Conservation (phyloP, 2,329 filamentous ascomycete genomes). For the Cucurbitaria berberidis region DNA sequence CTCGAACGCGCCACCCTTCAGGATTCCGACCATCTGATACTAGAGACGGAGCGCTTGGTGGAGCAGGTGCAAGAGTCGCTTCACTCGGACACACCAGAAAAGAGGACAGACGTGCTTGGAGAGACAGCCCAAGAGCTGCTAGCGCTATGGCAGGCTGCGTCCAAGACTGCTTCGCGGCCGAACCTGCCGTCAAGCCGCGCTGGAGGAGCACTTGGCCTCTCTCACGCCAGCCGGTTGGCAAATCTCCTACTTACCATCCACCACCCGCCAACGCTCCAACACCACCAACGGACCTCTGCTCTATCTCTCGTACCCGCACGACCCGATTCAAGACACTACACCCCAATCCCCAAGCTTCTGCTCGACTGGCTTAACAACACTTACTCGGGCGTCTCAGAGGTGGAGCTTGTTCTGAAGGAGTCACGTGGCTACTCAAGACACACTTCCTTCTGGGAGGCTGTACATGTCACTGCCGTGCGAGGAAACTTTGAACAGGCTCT, state of each 20-base stretch:
- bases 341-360: conserved; percentile 74
- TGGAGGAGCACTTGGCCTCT: conserved; percentile 64
- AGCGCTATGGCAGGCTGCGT: conserved; percentile 60
- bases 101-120: conserved; percentile 36
- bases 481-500: conserved; percentile 73
- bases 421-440: conserved; percentile 78
- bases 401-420: conserved; percentile 67
- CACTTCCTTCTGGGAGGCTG: conserved; percentile 80
- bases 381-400: conserved; percentile 73
- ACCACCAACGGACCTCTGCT: conserved; percentile 30
- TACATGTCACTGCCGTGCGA: conserved; percentile 73
- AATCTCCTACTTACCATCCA: conserved; percentile 80
- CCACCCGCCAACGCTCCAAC: conserved; percentile 54
- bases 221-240: conserved; percentile 80
- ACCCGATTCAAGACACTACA: conserved; percentile 31
- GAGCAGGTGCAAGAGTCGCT: conserved; percentile 45
- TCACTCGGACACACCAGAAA: conserved; percentile 39
- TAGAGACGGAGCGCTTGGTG: conserved; percentile 76
- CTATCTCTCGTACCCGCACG: conserved; percentile 35
- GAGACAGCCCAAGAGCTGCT: conserved; percentile 39
- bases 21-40: conserved; percentile 74
- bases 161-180: conserved; percentile 16
- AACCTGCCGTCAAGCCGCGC: conserved; percentile 24
- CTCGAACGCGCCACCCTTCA: conserved; percentile 64
- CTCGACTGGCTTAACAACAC: conserved; percentile 82